Conservation (phyloP, 345 rosid species). For the Tarenaya hassleriana region DNA sequence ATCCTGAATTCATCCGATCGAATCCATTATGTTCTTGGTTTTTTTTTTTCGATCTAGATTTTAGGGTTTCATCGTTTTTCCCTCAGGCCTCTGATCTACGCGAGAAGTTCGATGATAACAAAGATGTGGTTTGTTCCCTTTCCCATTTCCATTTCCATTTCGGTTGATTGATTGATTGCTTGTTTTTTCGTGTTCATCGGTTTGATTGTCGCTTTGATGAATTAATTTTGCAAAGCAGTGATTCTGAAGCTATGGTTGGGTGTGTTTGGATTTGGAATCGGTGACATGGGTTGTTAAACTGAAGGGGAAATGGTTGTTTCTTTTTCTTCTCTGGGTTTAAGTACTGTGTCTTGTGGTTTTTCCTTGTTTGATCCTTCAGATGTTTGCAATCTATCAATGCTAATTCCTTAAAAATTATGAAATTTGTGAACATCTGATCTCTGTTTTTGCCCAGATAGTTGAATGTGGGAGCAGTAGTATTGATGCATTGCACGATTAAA, state of each 20-base stretch:
- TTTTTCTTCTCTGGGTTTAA: neutral
- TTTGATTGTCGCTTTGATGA: neutral
- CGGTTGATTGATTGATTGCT: neutral
- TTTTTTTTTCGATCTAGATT: slow-evolving; percentile 16
- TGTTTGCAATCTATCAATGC: neutral
- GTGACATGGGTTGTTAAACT: neutral
- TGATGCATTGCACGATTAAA: no score
- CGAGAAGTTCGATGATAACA: slow-evolving; percentile 75
- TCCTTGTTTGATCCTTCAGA: neutral
- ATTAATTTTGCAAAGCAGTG: neutral
- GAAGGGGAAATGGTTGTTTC: neutral
- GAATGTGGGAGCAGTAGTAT: slow-evolving; percentile 11
- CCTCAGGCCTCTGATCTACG: slow-evolving; percentile 75
- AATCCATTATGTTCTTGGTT: neutral
- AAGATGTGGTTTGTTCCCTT: slow-evolving; percentile 56
- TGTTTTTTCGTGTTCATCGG: neutral
- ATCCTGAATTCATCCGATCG: slow-evolving; percentile 18
- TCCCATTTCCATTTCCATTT: slow-evolving; percentile 2
- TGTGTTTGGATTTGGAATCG: slow-evolving; percentile 7
- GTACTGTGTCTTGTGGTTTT: neutral
- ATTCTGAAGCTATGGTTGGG: neutral
- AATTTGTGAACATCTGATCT: neutral
- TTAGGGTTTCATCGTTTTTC: neutral
- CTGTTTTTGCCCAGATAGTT: neutral
- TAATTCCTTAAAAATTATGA: neutral